Evolutionary conservation across 2,329 filamentous ascomycete species (phyloP).

Genomic region (Dactylellina leptospora): DNA sequence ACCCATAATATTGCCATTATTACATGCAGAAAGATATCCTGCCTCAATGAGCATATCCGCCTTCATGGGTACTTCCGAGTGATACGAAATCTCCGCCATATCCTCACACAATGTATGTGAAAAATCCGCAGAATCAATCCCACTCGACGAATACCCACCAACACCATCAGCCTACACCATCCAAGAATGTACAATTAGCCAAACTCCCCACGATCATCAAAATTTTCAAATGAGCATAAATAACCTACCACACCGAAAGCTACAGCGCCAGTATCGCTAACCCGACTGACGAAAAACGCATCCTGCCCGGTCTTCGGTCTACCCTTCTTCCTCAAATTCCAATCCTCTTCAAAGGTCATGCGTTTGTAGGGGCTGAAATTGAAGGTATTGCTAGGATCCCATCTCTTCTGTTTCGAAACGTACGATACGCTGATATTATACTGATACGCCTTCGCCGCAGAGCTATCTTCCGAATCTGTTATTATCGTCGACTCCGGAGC

Average conservation of each 20-base stretch:
- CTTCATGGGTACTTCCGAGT: constrained; percentile 62
- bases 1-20: constrained; percentile 76
- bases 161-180: constrained; percentile 77
- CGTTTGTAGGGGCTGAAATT: constrained; percentile 73
- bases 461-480: constrained; percentile 40
- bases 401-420: constrained; percentile 75
- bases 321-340: constrained; percentile 65
- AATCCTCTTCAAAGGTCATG: constrained; percentile 66
- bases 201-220: constrained; percentile 8
- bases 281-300: constrained; percentile 87
- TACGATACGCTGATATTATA: constrained; percentile 80
- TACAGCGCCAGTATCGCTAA: constrained; percentile 76
- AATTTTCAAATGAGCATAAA: background rate
- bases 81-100: constrained; percentile 80
- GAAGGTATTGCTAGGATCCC: constrained; percentile 75
- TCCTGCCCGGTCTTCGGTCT: constrained; percentile 88
- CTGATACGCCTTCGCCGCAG: constrained; percentile 15
- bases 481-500: constrained; percentile 32
- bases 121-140: constrained; percentile 93
- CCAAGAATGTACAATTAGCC: constrained; percentile 7
- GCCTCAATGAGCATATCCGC: constrained; percentile 73
- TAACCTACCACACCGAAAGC: constrained; percentile 76
- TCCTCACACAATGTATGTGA: constrained; percentile 92
- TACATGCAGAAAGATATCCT: constrained; percentile 83
- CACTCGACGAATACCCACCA: constrained; percentile 91